A percentile compares a stretch with the other conserved stretches of the same genome.
phyloP scores from a whole-genome alignment of 2,329 filamentous ascomycete genomes.

The Clathrospora elynae region DNA sequence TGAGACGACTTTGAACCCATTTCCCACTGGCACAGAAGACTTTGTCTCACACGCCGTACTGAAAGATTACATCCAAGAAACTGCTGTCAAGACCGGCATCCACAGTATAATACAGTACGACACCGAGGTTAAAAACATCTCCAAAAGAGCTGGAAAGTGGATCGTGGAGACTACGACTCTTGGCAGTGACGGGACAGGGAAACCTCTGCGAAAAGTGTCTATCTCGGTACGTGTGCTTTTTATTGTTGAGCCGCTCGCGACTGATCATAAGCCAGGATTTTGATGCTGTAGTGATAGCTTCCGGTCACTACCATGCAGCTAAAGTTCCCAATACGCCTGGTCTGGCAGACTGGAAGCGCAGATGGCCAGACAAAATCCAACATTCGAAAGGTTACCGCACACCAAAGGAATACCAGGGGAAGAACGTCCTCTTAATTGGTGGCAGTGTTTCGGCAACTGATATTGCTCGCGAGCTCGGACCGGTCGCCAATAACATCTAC shows the following conservation, averaged over 20 bases:
- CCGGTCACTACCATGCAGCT: conserved; percentile 60
- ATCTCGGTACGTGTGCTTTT: conserved; percentile 3
- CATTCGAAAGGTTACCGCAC: conserved; percentile 60
- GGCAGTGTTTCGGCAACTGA: conserved; percentile 62
- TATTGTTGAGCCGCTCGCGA: accelerated
- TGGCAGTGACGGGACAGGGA: conserved; percentile 11
- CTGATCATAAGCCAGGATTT: conserved; percentile 45
- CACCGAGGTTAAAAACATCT: conserved; percentile 62
- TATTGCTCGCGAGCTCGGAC: conserved; percentile 59
- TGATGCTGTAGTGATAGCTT: conserved; percentile 60
- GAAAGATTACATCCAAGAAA: conserved; percentile 65
- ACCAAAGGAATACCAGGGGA: conserved; percentile 57
- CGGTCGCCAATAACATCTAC: conserved; percentile 53
- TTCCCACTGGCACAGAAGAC: conserved; percentile 64
- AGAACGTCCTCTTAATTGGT: conserved; percentile 63
- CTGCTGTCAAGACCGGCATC: conserved; percentile 58
- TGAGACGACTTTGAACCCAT: conserved; percentile 56
- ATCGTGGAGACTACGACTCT: conserved; percentile 57
- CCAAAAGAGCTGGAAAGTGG: conserved; percentile 59
- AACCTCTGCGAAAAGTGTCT: conserved; percentile 9
- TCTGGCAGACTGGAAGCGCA: conserved; percentile 53
- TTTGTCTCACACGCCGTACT: conserved; percentile 63
- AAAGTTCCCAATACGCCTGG: conserved; percentile 57
- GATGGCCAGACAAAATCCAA: conserved; percentile 53
- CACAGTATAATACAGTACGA: conserved; percentile 59